phyloP scores from a whole-genome alignment of 176 grass and related monocot species.

The Oryza rufipogon region DNA sequence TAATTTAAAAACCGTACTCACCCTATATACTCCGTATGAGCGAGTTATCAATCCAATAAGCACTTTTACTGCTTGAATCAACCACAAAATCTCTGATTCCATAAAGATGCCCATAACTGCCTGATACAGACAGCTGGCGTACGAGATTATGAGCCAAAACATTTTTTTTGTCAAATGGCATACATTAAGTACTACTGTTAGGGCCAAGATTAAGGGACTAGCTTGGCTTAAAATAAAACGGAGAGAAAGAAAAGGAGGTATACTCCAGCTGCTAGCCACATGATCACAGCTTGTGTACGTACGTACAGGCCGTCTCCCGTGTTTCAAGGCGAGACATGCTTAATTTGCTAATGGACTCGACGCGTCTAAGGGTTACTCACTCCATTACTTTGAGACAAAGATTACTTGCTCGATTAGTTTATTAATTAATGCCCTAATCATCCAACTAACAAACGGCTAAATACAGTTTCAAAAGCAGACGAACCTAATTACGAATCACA shows the following conservation, averaged over 20 bases:
- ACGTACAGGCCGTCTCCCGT: constrained; percentile 3
- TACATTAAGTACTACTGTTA: neutral
- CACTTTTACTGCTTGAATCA: too few relatives aligned
- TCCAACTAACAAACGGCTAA: neutral
- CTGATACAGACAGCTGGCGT: neutral
- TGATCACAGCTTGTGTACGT: neutral
- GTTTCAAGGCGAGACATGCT: constrained; percentile 37
- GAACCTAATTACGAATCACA: neutral
- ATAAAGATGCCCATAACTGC: neutral
- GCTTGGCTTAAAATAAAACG: neutral
- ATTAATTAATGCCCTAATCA: neutral
- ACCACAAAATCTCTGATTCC: neutral
- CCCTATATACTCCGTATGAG: too few relatives aligned
- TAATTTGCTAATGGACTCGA: neutral
- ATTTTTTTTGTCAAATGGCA: neutral
- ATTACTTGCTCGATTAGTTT: constrained; percentile 4
- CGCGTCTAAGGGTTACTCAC: constrained; percentile 15
- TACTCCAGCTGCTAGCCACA: neutral
- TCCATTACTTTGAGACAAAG: neutral
- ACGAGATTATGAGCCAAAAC: neutral
- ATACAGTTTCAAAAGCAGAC: neutral
- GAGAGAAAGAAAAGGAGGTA: neutral
- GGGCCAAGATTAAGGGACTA: neutral
- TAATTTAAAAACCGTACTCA: too few relatives aligned
- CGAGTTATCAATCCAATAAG: too few relatives aligned